phyloP scores from a whole-genome alignment of 2,329 filamentous ascomycete species.

The Alternaria tenuissima region DNA sequence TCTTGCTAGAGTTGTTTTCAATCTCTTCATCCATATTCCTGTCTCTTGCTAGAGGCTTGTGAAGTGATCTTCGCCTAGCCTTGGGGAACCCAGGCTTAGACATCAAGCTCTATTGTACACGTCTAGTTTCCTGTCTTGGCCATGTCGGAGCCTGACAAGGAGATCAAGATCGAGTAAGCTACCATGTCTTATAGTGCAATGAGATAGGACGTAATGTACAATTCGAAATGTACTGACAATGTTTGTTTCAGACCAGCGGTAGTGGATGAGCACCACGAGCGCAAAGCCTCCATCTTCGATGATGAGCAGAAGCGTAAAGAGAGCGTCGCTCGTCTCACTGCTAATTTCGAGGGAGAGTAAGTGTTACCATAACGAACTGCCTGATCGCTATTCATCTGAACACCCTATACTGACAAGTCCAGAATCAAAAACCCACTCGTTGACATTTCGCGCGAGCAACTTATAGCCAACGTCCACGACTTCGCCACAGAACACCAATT shows the following conservation, averaged over 20 bases:
- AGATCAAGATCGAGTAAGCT: constrained; percentile 30
- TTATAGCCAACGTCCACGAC: constrained; percentile 65
- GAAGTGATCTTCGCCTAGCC: neutral
- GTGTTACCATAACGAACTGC: constrained; percentile 12
- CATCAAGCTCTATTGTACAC: neutral
- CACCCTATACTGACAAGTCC: constrained; percentile 10
- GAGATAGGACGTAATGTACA: neutral
- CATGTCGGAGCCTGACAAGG: constrained; percentile 26
- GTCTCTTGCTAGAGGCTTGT: neutral
- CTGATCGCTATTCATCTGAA: neutral
- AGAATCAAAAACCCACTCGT: constrained; percentile 66
- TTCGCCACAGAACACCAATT: constrained; percentile 70
- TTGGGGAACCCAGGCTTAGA: neutral
- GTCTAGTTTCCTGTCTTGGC: neutral
- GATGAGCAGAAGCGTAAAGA: constrained; percentile 35
- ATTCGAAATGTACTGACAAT: constrained; percentile 6
- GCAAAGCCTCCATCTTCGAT: constrained; percentile 33
- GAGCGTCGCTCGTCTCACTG: constrained; percentile 35
- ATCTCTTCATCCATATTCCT: neutral
- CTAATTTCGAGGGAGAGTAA: constrained; percentile 45
- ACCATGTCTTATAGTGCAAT: neutral
- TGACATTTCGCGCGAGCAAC: constrained; percentile 61
- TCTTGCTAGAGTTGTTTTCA: neutral
- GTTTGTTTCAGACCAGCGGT: constrained; percentile 21
- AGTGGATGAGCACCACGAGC: constrained; percentile 25